Percentiles rank a stretch among this genome's conserved stretches.
Evolutionary conservation across 139 green algal species (phyloP).

Genomic region (Coelastrella sp.): DNA sequence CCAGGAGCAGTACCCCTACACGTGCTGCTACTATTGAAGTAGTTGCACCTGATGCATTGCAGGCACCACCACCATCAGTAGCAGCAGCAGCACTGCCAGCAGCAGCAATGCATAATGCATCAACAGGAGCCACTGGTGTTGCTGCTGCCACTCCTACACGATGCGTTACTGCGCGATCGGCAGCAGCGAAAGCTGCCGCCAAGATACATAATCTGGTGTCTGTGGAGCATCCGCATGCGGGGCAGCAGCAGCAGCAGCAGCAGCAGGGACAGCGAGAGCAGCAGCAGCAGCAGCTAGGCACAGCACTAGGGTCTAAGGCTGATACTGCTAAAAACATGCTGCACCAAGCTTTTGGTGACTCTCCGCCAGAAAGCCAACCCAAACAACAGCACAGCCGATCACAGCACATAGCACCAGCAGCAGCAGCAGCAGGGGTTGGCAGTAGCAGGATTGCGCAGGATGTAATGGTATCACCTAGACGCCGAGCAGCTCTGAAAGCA

Average conservation of each 20-base stretch:
- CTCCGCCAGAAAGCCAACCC: too few species aligned
- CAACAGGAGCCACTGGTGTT: neutral
- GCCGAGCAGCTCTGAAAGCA: neutral
- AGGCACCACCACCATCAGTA: too few species aligned
- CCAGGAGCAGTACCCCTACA: too few species aligned
- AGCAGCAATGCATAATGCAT: too few species aligned
- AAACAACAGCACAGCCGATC: neutral
- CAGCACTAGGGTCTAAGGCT: slow-evolving; percentile 1
- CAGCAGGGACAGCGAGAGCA: neutral
- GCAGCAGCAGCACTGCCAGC: too few species aligned
- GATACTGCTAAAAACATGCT: neutral
- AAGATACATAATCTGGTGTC: neutral
- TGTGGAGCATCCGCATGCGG: neutral
- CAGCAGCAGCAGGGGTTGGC: neutral
- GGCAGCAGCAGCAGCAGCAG: neutral
- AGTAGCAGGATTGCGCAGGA: neutral
- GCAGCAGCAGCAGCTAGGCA: slow-evolving; percentile 10
- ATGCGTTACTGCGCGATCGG: neutral
- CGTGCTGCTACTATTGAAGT: neutral
- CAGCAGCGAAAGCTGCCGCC: neutral
- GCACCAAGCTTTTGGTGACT: too few species aligned
- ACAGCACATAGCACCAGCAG: neutral
- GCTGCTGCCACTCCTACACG: neutral
- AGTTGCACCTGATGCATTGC: too few species aligned
- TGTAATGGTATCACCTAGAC: neutral